These are phyloP conservation scores for Kodamaea jinghongensis DNA, from an alignment of 805 yeast species.

Conservation along the genomic window DNA sequence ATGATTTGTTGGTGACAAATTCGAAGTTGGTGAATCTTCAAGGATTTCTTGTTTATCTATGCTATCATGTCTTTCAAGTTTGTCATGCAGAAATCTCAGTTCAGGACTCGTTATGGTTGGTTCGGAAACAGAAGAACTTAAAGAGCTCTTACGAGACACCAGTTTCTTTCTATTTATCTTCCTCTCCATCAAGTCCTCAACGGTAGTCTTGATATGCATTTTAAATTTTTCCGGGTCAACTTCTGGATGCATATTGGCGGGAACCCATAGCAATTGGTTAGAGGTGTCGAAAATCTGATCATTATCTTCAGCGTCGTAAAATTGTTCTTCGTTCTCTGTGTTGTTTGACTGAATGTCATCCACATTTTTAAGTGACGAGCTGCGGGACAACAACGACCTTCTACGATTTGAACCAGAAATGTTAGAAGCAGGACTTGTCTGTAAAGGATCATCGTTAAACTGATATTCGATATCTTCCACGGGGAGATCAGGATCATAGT, in stretches of 20 bases:
- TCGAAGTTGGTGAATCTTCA: too few species aligned
- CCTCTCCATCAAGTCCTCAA: conserved; percentile 48
- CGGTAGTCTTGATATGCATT: conserved; percentile 61
- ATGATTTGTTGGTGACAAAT: neutral
- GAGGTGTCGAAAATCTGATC: conserved; percentile 25
- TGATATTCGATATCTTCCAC: conserved; percentile 32
- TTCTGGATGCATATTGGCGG: conserved; percentile 91
- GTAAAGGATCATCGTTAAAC: conserved; percentile 15
- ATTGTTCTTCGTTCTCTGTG: conserved; percentile 10
- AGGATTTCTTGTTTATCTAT: too few species aligned
- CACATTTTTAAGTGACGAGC: conserved; percentile 4
- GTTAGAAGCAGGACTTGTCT: neutral
- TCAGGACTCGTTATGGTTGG: too few species aligned
- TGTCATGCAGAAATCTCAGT: too few species aligned
- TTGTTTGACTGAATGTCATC: neutral
- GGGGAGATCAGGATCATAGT: conserved; percentile 72
- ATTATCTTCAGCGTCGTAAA: conserved; percentile 19
- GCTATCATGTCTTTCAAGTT: too few species aligned
- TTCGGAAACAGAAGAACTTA: conserved; percentile 1
- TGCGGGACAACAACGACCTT: conserved; percentile 7
- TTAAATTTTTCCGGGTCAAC: conserved; percentile 88
- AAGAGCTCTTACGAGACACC: conserved; percentile 19
- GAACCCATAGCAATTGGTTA: conserved; percentile 78
- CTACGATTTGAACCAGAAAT: neutral
- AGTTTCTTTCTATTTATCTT: conserved; percentile 14